These are phyloP conservation scores for Fusarium phyllophilum DNA, from an alignment of 2,329 filamentous ascomycete genomes.

Conservation along the genomic window DNA sequence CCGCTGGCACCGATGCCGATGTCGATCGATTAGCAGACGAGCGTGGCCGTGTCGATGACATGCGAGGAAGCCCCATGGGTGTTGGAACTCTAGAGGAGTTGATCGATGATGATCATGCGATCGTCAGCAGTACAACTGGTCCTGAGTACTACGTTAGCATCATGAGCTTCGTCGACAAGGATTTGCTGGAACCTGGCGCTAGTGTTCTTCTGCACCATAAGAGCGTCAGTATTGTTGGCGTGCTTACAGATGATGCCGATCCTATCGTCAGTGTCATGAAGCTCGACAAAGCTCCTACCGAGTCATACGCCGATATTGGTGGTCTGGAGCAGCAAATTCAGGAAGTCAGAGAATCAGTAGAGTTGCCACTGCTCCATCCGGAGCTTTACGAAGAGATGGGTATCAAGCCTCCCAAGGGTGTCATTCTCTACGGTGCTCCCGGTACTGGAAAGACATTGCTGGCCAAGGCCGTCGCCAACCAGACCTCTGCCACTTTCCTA, in stretches of 20 bases:
- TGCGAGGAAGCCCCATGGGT: conserved; percentile 98
- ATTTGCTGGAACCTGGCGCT: conserved; percentile 93
- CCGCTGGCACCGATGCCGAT: conserved; percentile 76
- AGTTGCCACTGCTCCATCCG: conserved; percentile 92
- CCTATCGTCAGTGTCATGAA: conserved; percentile 99
- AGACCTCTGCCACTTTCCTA: conserved; percentile 98
- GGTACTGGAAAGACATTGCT: conserved; percentile 97
- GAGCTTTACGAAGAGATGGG: conserved; percentile 99
- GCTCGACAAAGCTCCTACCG: conserved; percentile 96
- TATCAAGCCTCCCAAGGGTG: conserved; percentile 99
- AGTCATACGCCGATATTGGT: conserved; percentile 98
- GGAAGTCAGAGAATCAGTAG: conserved; percentile 96
- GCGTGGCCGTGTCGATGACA: conserved; percentile 93
- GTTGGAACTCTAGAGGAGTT: conserved; percentile 98
- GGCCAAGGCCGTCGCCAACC: conserved; percentile 97
- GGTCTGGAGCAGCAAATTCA: conserved; percentile 95
- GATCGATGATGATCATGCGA: conserved; percentile 99
- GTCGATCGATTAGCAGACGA: conserved; percentile 92
- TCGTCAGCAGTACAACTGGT: conserved; percentile 95
- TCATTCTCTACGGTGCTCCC: conserved; percentile 96
- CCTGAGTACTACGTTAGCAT: conserved; percentile 99
- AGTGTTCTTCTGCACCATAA: conserved; percentile 97
- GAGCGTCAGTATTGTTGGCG: conserved; percentile 96
- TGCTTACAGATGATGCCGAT: conserved; percentile 95
- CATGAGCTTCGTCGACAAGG: conserved; percentile 99